These are phyloP conservation scores for Leishmania mexicana DNA, from an alignment of 208 protist species.

Conservation along the genomic window DNA sequence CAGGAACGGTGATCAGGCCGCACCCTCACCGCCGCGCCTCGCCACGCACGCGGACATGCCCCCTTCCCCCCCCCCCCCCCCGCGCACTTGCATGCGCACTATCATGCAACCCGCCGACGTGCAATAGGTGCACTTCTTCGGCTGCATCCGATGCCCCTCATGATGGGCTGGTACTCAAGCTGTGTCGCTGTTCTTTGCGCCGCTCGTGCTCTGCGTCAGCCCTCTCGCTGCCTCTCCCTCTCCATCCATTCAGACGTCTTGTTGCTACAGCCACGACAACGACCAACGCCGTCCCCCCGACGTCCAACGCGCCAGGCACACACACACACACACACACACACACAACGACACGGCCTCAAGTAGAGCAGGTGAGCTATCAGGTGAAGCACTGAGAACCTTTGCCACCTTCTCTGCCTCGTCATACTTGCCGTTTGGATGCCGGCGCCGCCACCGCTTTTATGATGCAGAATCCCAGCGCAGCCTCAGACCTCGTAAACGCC, in stretches of 20 bases:
- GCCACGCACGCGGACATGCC: not conserved
- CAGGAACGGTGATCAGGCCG: not conserved
- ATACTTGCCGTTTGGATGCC: not conserved
- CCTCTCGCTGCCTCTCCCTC: not conserved
- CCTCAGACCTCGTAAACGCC: not conserved
- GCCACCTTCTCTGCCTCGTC: not conserved
- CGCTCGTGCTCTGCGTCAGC: not conserved
- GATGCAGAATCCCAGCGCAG: not conserved
- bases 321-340: not conserved
- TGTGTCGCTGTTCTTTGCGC: not conserved
- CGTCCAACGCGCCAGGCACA: not conserved
- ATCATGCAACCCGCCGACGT: not conserved
- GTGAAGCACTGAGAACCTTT: not conserved
- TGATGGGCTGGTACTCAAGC: not conserved
- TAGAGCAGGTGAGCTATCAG: not conserved
- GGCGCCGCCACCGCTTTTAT: not conserved
- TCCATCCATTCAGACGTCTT: not conserved
- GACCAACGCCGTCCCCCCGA: not conserved
- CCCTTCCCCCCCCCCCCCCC: too few relatives aligned
- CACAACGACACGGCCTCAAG: too few relatives aligned
- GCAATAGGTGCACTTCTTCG: not conserved
- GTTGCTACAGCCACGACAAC: not conserved
- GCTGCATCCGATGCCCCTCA: not conserved
- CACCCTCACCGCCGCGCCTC: not conserved
- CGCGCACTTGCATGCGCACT: not conserved